Evolutionary conservation across 2,329 filamentous ascomycete genomes (phyloP).

Genomic region (Orbilia javanica): DNA sequence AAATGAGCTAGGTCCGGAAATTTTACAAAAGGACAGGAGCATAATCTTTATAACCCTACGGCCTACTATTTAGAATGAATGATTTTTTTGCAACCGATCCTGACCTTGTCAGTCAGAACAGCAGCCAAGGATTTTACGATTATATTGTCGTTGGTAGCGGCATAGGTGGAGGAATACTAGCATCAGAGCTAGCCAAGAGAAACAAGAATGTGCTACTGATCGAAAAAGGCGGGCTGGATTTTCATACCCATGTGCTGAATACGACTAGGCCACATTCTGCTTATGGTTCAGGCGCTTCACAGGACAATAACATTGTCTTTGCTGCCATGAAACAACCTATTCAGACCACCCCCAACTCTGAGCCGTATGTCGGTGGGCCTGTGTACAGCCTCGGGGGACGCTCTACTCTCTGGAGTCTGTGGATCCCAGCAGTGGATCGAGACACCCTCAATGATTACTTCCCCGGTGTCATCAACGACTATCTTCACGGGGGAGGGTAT

Average conservation of each 20-base stretch:
- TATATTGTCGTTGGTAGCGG: constrained; percentile 19
- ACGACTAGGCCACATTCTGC: constrained; percentile 3
- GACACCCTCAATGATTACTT: background rate
- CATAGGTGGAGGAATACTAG: constrained; percentile 8
- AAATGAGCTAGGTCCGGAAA: too few relatives aligned
- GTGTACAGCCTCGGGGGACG: constrained; percentile 15
- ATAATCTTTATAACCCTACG: too few relatives aligned
- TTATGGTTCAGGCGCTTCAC: background rate
- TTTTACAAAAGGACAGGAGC: too few relatives aligned
- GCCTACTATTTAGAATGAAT: too few relatives aligned
- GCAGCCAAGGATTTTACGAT: background rate
- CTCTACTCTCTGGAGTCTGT: constrained; percentile 15
- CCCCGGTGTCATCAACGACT: constrained; percentile 4
- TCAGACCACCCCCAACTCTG: background rate
- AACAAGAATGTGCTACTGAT: constrained; percentile 9
- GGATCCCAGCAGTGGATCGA: constrained; percentile 1
- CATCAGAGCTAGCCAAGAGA: background rate
- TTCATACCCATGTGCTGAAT: constrained; percentile 4
- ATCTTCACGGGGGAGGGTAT: constrained; percentile 8
- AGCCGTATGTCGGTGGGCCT: constrained; percentile 14
- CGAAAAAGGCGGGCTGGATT: background rate
- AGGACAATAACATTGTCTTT: background rate
- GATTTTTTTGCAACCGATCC: too few relatives aligned
- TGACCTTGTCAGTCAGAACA: background rate
- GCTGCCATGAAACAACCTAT: constrained; percentile 3